These are phyloP conservation scores for Oehlia diaphana DNA, from an alignment of 192 early-diverging fungal genomes.

Conservation along the genomic window DNA sequence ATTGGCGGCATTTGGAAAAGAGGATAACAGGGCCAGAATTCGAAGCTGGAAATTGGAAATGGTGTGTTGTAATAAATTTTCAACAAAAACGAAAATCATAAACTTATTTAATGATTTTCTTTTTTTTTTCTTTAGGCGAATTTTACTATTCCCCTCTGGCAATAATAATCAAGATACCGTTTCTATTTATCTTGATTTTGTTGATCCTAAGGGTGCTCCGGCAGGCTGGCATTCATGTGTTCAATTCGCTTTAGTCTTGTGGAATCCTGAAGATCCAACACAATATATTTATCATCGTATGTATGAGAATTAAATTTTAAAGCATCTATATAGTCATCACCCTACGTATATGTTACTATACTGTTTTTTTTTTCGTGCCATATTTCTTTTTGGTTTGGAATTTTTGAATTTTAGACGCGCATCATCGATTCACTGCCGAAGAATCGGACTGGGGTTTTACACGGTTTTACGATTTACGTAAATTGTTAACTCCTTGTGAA, in stretches of 20 bases:
- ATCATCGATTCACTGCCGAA: slow-evolving; percentile 80
- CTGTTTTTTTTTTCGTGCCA: not conserved
- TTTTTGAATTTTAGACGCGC: slow-evolving; percentile 46
- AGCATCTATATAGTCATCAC: not conserved
- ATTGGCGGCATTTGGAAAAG: slow-evolving; percentile 43
- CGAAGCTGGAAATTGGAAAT: slow-evolving; percentile 49
- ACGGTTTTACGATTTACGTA: slow-evolving; percentile 61
- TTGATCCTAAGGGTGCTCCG: slow-evolving; percentile 60
- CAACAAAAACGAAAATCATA: too few relatives aligned
- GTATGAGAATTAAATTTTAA: slow-evolving; percentile 29
- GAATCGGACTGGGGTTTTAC: slow-evolving; percentile 98
- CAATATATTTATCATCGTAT: slow-evolving; percentile 52
- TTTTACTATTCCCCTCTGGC: slow-evolving; percentile 88
- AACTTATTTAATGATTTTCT: too few relatives aligned
- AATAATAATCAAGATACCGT: slow-evolving; percentile 70
- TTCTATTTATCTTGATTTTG: slow-evolving; percentile 88
- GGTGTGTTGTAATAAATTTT: slow-evolving; percentile 26
- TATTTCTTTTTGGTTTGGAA: not conserved
- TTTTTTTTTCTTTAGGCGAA: slow-evolving; percentile 56
- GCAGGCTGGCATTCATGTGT: slow-evolving; percentile 82
- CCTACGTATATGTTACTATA: not conserved
- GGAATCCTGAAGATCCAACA: slow-evolving; percentile 70
- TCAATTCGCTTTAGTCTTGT: slow-evolving; percentile 76
- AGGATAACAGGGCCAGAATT: slow-evolving; percentile 51
- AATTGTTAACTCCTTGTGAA: slow-evolving; percentile 42